Conservation (phyloP, 805 yeast genomes). For the Ogataea kodamae region DNA sequence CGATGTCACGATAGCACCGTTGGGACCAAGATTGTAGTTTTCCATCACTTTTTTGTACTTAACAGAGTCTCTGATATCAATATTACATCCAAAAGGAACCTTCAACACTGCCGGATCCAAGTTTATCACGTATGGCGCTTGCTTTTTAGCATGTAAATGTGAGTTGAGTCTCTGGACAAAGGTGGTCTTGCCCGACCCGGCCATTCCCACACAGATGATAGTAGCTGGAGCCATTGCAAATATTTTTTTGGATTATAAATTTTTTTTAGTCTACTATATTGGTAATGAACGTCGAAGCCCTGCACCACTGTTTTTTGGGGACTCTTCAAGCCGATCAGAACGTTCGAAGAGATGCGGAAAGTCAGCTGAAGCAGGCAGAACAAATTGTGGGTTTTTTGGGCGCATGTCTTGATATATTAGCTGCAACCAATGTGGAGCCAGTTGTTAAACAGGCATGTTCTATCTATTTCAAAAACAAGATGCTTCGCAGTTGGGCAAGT, state of each 20-base stretch:
- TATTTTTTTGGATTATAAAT: conserved; percentile 1
- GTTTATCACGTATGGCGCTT: conserved; percentile 87
- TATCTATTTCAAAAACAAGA: conserved; percentile 77
- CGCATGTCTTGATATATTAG: conserved; percentile 75
- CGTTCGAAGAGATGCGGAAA: conserved; percentile 67
- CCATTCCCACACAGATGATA: conserved; percentile 42
- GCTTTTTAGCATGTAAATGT: conserved; percentile 68
- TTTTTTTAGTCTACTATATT: conserved; percentile 1
- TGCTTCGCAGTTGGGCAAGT: conserved; percentile 60
- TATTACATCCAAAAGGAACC: conserved; percentile 91
- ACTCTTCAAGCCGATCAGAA: conserved; percentile 67
- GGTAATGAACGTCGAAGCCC: conserved; percentile 63
- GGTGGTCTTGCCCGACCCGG: conserved; percentile 91
- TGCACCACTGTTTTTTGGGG: conserved; percentile 75
- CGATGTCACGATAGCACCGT: conserved; percentile 97
- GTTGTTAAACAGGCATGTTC: conserved; percentile 76
- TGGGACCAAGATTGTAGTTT: conserved; percentile 91
- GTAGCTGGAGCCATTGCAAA: conserved; percentile 33
- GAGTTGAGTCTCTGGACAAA: conserved; percentile 93
- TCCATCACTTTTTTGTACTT: conserved; percentile 97
- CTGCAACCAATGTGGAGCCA: conserved; percentile 47
- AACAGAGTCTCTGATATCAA: conserved; percentile 94
- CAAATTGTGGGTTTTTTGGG: conserved; percentile 68
- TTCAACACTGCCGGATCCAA: conserved; percentile 94
- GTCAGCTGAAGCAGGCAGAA: conserved; percentile 55